These are phyloP conservation scores for Globisporangium cylindrosporum DNA, from an alignment of 352 stramenopile genomes.

Conservation along the genomic window DNA sequence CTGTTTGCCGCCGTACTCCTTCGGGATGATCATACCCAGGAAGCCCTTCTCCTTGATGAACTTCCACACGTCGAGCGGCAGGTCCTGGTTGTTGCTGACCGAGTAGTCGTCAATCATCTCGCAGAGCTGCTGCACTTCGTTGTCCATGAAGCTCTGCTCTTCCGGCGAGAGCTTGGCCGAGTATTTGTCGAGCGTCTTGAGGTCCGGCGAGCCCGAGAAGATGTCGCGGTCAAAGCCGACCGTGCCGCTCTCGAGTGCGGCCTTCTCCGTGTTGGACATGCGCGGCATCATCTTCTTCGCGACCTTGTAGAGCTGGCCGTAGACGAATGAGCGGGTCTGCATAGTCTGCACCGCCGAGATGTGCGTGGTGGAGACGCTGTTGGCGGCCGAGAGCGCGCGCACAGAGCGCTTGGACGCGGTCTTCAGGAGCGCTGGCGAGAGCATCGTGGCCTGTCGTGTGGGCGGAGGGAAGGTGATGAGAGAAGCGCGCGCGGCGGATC, in stretches of 20 bases:
- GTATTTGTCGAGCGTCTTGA: constrained; percentile 94
- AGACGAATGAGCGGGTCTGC: constrained; percentile 76
- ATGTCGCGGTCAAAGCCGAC: constrained; percentile 98
- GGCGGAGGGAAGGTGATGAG: background rate
- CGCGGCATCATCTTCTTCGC: constrained; percentile 95
- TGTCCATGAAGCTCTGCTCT: constrained; percentile 95
- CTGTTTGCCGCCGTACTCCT: constrained; percentile 92
- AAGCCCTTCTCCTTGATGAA: constrained; percentile 97
- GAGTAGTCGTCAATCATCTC: constrained; percentile 96
- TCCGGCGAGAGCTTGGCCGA: constrained; percentile 89
- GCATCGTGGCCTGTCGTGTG: constrained; percentile 18
- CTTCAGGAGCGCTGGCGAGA: constrained; percentile 40
- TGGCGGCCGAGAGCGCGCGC: constrained; percentile 13
- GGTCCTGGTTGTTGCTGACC: constrained; percentile 90
- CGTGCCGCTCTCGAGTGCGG: constrained; percentile 93
- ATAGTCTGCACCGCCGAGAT: constrained; percentile 44
- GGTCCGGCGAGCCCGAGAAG: constrained; percentile 92
- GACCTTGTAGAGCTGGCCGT: constrained; percentile 91
- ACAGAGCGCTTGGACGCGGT: constrained; percentile 36
- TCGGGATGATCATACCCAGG: constrained; percentile 98
- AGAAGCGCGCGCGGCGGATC: background rate
- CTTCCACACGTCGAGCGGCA: constrained; percentile 92
- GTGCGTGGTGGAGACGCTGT: background rate
- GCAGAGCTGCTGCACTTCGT: constrained; percentile 94
- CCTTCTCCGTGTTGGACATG: constrained; percentile 95